These are phyloP conservation scores for Tolypocladium capitatum DNA, from an alignment of 2,329 filamentous ascomycete genomes.

Conservation along the genomic window DNA sequence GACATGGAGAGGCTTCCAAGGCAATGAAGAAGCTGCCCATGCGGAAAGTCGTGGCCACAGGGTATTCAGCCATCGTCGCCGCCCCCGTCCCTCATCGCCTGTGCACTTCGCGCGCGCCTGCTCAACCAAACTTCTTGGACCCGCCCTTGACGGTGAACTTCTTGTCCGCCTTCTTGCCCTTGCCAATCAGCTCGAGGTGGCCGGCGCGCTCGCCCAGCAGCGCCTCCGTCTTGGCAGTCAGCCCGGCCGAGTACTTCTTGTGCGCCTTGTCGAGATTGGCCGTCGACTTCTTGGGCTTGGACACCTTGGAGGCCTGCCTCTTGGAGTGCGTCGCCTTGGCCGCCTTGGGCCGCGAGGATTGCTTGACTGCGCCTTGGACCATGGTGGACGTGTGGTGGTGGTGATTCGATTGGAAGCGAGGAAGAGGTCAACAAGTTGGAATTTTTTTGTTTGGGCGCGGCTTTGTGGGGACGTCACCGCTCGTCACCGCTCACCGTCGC, in stretches of 20 bases:
- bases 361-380: conserved; percentile 43
- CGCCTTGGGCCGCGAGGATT: conserved; percentile 25
- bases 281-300: conserved; percentile 35
- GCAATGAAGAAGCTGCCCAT: neutral
- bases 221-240: conserved; percentile 41
- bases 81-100: neutral
- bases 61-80: too few species aligned
- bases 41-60: neutral
- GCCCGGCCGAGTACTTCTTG: conserved; percentile 41
- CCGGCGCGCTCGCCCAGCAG: conserved; percentile 46
- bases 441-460: neutral
- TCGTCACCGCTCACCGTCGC: neutral
- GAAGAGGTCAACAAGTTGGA: neutral
- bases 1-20: conserved; percentile 7
- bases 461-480: neutral
- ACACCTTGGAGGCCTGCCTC: conserved; percentile 29
- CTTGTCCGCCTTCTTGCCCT: conserved; percentile 35
- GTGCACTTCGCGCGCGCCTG: neutral
- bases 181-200: conserved; percentile 45
- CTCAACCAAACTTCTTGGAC: conserved; percentile 42
- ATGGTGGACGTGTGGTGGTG: conserved; percentile 17
- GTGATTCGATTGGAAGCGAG: neutral
- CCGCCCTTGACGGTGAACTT: conserved; percentile 32
- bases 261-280: conserved; percentile 36
- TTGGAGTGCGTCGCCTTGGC: conserved; percentile 28